phyloP scores from a whole-genome alignment of 768 basidiomycete species.

The Kwoniella botswanensis region DNA sequence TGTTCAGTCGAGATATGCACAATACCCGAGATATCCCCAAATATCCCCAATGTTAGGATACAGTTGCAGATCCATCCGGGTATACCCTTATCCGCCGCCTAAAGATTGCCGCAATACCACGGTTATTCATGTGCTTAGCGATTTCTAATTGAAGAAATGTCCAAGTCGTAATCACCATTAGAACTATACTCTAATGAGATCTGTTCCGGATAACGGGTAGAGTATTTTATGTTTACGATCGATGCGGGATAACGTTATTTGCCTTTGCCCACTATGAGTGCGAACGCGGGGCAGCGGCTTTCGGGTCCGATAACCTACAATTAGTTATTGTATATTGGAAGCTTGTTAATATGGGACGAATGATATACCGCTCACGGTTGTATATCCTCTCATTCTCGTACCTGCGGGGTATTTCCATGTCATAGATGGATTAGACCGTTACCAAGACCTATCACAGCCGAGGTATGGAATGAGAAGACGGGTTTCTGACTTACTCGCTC shows the following conservation, averaged over 20 bases:
- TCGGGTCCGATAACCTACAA: background rate
- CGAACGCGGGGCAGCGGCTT: background rate
- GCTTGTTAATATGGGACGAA: too few relatives aligned
- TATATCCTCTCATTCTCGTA: too few relatives aligned
- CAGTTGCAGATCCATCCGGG: background rate
- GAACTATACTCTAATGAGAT: background rate
- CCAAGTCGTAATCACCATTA: background rate
- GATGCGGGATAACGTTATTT: background rate
- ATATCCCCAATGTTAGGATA: background rate
- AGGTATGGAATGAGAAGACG: too few relatives aligned
- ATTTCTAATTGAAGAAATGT: background rate
- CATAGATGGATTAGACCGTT: too few relatives aligned
- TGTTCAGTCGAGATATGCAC: background rate
- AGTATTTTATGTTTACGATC: background rate
- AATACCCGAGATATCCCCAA: background rate
- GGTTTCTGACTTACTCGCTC: too few relatives aligned
- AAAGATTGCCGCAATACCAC: background rate
- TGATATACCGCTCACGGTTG: too few relatives aligned
- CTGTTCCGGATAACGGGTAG: background rate
- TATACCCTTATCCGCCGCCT: background rate
- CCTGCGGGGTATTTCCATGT: too few relatives aligned
- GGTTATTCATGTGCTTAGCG: background rate
- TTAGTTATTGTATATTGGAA: too few relatives aligned
- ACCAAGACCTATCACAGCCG: too few relatives aligned
- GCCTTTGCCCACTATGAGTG: background rate